Conservation (phyloP, 148 eudicot genomes). For the Heliosperma pusillum region DNA sequence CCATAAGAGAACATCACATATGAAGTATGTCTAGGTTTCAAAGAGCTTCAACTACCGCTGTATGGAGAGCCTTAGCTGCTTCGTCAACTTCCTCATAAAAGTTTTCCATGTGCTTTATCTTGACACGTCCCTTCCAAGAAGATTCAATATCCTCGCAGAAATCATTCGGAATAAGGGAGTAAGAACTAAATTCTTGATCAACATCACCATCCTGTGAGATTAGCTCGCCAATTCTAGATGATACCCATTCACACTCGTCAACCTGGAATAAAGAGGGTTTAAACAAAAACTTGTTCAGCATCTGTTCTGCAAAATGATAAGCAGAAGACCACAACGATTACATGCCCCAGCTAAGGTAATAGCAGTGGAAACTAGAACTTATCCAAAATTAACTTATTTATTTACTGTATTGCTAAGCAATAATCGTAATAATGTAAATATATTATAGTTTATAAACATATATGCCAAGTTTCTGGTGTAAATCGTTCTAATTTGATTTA, state of each 20-base stretch:
- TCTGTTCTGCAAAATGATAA: background rate
- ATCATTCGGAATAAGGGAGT: constrained; percentile 54
- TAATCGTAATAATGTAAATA: background rate
- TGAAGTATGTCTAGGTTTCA: background rate
- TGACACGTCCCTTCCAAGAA: constrained; percentile 94
- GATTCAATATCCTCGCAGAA: constrained; percentile 86
- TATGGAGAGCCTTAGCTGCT: constrained; percentile 66
- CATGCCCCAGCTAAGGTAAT: background rate
- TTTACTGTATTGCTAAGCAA: background rate
- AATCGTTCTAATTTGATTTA: background rate
- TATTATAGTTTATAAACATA: too few species aligned
- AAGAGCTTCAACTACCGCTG: constrained; percentile 56
- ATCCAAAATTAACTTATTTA: background rate
- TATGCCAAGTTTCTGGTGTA: background rate
- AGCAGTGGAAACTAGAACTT: background rate
- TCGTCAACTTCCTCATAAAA: constrained; percentile 69
- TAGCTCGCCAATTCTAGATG: constrained; percentile 70
- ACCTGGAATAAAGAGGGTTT: constrained; percentile 43
- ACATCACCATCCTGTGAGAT: constrained; percentile 66
- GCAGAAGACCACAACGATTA: background rate
- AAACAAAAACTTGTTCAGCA: constrained; percentile 7
- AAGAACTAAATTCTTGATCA: constrained; percentile 51
- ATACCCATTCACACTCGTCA: constrained; percentile 63
- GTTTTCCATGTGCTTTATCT: constrained; percentile 72
- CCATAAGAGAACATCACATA: background rate